Evolutionary conservation across 257 asterid genomes (phyloP), one percentile per base, ranked within the genome.

Genomic region (Solanum stenotomum): DNA sequence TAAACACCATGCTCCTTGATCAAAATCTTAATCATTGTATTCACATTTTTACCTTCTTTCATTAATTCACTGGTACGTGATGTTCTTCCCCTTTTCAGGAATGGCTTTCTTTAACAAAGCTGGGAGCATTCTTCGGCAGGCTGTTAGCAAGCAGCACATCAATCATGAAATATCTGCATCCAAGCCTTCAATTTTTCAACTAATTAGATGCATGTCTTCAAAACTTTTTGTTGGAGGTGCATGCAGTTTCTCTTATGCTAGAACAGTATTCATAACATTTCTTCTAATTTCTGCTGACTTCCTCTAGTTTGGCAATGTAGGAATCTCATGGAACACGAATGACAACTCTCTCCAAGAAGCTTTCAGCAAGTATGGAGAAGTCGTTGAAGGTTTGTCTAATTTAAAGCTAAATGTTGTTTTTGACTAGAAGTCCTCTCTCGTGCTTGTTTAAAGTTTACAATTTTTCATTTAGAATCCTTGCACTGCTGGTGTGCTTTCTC

Each of bases 21-120:
- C 18, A 18, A 46, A 81, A 46, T 81, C 27, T 15, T 46, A 10
- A 27, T 27, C 27, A 9, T 46, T 27, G 16, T 10, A 5, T 9
- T 44, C 67, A 15, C 10, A 10, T 37, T 29, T 81, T 25, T 42
- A 27, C 65, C 85, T 27, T 78, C 3, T 46, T 81, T 46, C 40
- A 79, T 46, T 29, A 15, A 16, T 46, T 81, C 38, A 46, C 35
- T 46, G 40, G 31, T 27, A 27, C 3, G 5, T 38, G 65, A 10
- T 70, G 9, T 33, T 86, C 40, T 86, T 49, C 70, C 10, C 9
- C 31, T 22, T 71, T 22, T 86, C 72, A 76, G 83, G 74, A 67
- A 96, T 96, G 99, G 98, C 98, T 77, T 95, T 96, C 89, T 87
- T 96, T 56, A 90, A 94, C 88, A 96, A 93, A 90, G 94, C 95